Evolutionary conservation across 108 stramenopile species (phyloP).

Genomic region (Cyclotella kingstonii): DNA sequence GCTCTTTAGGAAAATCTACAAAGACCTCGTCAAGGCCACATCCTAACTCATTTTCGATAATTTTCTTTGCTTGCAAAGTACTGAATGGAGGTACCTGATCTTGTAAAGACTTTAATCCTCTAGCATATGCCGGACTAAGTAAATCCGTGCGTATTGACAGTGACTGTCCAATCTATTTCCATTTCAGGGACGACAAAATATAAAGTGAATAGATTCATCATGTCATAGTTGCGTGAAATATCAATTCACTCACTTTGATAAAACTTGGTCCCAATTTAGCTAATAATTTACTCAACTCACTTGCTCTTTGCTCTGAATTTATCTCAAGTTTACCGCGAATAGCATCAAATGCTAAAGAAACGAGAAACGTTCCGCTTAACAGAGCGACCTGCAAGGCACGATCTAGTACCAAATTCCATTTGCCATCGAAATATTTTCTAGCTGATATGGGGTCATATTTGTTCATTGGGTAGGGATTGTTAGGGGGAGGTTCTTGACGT

Average conservation of each 20-base stretch:
- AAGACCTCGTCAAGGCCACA: conserved; percentile 58
- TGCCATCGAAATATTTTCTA: conserved; percentile 60
- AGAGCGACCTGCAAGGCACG: conserved; percentile 52
- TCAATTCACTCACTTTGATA: conserved; percentile 64
- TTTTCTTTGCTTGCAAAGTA: conserved; percentile 61
- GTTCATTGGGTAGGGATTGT: conserved; percentile 57
- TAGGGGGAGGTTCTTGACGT: conserved; percentile 40
- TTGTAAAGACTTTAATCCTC: conserved; percentile 81
- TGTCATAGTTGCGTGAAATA: neutral
- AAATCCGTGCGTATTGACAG: conserved; percentile 93
- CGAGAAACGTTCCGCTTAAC: conserved; percentile 38
- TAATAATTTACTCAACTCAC: conserved; percentile 63
- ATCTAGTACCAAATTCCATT: conserved; percentile 26
- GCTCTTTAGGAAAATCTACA: conserved; percentile 58
- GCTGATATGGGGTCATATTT: conserved; percentile 72
- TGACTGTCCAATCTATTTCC: conserved; percentile 84
- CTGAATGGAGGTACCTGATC: conserved; percentile 90
- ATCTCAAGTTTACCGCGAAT: conserved; percentile 45
- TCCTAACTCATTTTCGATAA: conserved; percentile 90
- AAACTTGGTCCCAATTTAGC: conserved; percentile 80
- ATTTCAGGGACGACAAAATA: no score
- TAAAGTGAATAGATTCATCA: neutral
- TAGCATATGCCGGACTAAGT: conserved; percentile 76
- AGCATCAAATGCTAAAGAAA: conserved; percentile 38
- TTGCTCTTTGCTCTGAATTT: conserved; percentile 62